A percentile compares a stretch with the other conserved stretches of the same genome.
phyloP scores from a whole-genome alignment of 345 rosid genomes.

The Diplotaxis tenuifolia region DNA sequence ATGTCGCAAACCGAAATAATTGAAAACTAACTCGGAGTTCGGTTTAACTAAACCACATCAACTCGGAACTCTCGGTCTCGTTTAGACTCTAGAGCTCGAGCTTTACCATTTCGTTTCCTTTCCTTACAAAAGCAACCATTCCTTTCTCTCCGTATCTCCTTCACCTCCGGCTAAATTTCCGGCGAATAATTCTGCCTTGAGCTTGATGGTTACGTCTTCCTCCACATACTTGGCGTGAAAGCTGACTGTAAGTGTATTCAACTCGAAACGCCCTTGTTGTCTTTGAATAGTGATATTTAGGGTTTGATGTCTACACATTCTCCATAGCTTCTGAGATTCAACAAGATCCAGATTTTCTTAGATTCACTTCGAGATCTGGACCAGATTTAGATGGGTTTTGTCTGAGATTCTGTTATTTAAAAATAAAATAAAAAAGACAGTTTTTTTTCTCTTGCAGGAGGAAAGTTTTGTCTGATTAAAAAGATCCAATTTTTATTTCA shows the following conservation, averaged over 20 bases:
- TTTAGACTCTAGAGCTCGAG: neutral
- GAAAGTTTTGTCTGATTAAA: slow-evolving; percentile 6
- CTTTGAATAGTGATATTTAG: slow-evolving; percentile 13
- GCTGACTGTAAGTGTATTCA: slow-evolving; percentile 7
- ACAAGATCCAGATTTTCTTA: neutral
- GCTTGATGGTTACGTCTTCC: slow-evolving; percentile 13
- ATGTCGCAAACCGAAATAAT: neutral
- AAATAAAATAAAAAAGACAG: neutral
- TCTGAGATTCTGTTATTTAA: neutral
- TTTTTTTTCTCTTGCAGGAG: slow-evolving; percentile 4
- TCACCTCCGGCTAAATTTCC: slow-evolving; percentile 28
- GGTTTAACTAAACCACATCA: neutral
- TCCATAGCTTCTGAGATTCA: slow-evolving; percentile 1
- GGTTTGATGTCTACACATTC: slow-evolving; percentile 15
- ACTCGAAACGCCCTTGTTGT: neutral
- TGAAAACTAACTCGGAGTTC: neutral
- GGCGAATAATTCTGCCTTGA: slow-evolving; percentile 27
- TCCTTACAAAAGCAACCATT: neutral
- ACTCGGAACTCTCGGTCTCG: neutral
- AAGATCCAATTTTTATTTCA: slow-evolving; percentile 30
- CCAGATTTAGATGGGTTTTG: neutral
- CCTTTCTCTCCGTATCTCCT: slow-evolving; percentile 17
- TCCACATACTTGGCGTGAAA: slow-evolving; percentile 30
- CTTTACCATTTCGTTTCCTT: too few relatives aligned
- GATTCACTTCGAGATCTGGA: slow-evolving; percentile 20